These are phyloP conservation scores for Marasmius oreades DNA, from an alignment of 1,284 basidiomycete species.

Conservation along the genomic window DNA sequence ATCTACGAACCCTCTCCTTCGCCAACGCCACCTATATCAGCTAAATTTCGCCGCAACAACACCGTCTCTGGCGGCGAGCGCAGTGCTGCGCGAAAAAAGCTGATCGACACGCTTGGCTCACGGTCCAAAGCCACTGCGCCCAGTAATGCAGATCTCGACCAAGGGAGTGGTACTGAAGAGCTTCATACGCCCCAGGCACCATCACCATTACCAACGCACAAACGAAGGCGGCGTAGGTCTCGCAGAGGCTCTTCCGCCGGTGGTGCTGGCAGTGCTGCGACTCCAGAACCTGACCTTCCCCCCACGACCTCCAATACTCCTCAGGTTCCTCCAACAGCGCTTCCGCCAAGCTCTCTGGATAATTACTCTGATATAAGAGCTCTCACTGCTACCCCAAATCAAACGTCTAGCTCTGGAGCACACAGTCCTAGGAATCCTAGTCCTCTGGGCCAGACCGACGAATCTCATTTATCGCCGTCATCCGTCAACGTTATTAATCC, in stretches of 20 bases:
- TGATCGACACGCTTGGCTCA: conserved; percentile 61
- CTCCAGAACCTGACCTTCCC: conserved; percentile 62
- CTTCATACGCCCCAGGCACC: conserved; percentile 31
- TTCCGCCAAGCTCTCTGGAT: conserved; percentile 36
- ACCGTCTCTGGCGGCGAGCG: conserved; percentile 77
- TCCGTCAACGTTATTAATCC: conserved; percentile 12
- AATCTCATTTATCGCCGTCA: conserved; percentile 19
- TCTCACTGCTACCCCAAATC: conserved; percentile 38
- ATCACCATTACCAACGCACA: conserved; percentile 40
- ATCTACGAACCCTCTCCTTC: conserved; percentile 55
- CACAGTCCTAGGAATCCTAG: conserved; percentile 13
- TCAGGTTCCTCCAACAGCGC: conserved; percentile 46
- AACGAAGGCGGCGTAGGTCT: conserved; percentile 56
- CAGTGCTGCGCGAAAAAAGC: conserved; percentile 59
- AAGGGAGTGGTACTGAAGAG: conserved; percentile 63
- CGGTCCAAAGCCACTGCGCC: conserved; percentile 37
- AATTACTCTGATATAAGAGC: conserved; percentile 31
- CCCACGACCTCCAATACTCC: conserved; percentile 64
- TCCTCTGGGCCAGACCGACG: conserved; percentile 3
- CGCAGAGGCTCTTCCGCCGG: conserved; percentile 51
- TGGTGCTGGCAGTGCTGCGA: conserved; percentile 34
- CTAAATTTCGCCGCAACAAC: conserved; percentile 64
- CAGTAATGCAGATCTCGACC: conserved; percentile 59
- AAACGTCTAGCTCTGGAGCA: conserved; percentile 26
- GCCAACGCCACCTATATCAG: conserved; percentile 45